Percentiles rank a stretch among this genome's conserved stretches.
These are phyloP conservation scores for Ustilago trichophora DNA, from an alignment of 1,284 basidiomycete species.

Conservation along the genomic window DNA sequence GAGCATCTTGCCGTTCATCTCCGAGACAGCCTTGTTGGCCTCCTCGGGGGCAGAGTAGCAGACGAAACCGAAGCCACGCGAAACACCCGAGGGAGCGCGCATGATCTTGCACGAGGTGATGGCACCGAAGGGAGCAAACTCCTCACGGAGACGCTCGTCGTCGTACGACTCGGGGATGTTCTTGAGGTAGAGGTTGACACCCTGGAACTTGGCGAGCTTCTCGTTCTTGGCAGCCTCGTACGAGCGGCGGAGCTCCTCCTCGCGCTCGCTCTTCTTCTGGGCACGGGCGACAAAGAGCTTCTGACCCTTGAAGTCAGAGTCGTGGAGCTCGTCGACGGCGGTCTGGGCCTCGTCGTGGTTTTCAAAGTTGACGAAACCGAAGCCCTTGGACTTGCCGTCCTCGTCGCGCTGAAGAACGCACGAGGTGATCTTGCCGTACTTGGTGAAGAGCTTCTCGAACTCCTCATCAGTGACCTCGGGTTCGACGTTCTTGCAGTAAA, in stretches of 20 bases:
- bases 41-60: slow-evolving; percentile 99
- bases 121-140: slow-evolving; percentile 96
- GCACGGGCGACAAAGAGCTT: slow-evolving; percentile 96
- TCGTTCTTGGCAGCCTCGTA: slow-evolving; percentile 96
- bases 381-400: slow-evolving; percentile 88
- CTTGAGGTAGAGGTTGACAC: slow-evolving; percentile 99
- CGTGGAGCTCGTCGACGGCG: slow-evolving; percentile 91
- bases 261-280: slow-evolving; percentile 98
- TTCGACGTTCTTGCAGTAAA: slow-evolving; percentile 98
- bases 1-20: slow-evolving; percentile 99
- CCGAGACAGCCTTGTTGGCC: slow-evolving; percentile 98
- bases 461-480: slow-evolving; percentile 84
- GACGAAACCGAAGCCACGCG: slow-evolving; percentile 98
- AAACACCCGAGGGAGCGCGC: slow-evolving; percentile 81
- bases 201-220: slow-evolving; percentile 97
- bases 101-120: slow-evolving; percentile 99
- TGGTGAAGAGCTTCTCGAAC: slow-evolving; percentile 82
- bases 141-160: slow-evolving; percentile 66
- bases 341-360: slow-evolving; percentile 88
- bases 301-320: slow-evolving; percentile 84
- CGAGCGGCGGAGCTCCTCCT: slow-evolving; percentile 91
- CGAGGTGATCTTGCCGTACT: slow-evolving; percentile 90
- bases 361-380: slow-evolving; percentile 98
- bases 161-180: slow-evolving; percentile 72
- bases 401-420: slow-evolving; percentile 79